Conservation (phyloP, 345 rosid genomes). For the Syzygium grande region DNA sequence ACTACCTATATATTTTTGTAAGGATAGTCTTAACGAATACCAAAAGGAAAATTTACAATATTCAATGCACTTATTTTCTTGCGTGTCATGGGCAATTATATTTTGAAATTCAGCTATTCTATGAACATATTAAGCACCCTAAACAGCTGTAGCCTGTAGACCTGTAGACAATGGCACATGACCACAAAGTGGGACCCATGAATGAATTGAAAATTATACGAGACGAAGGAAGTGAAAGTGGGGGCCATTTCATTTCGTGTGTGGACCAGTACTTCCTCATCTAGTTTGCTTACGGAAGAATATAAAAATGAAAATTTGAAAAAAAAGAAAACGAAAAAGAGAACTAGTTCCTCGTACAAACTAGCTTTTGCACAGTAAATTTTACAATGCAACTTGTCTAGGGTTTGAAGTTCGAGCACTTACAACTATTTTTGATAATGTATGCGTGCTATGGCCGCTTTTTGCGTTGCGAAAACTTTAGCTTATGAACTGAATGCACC, state of each 20-base stretch:
- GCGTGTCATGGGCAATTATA: too few species aligned
- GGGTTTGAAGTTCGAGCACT: background rate
- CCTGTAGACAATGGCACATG: too few species aligned
- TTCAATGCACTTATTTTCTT: too few species aligned
- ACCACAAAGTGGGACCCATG: background rate
- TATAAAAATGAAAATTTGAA: background rate
- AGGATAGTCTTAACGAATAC: background rate
- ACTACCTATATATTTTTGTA: background rate
- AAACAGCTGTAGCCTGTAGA: too few species aligned
- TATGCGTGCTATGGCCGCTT: accelerated
- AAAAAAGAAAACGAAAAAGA: background rate
- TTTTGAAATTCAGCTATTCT: too few species aligned
- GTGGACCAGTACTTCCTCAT: background rate
- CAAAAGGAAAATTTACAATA: too few species aligned
- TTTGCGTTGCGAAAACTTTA: background rate
- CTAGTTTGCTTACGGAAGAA: background rate
- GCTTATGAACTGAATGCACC: background rate
- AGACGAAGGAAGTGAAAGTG: background rate
- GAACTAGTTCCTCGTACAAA: too few species aligned
- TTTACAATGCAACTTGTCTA: too few species aligned
- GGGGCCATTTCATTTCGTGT: background rate
- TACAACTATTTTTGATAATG: background rate
- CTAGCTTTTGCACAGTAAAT: too few species aligned
- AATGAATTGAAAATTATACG: background rate
- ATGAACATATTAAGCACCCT: too few species aligned